A percentile compares a stretch with the other conserved stretches of the same genome.
Evolutionary conservation across 169 alveolate species (phyloP).

Genomic region (Cryptosporidium bovis): DNA sequence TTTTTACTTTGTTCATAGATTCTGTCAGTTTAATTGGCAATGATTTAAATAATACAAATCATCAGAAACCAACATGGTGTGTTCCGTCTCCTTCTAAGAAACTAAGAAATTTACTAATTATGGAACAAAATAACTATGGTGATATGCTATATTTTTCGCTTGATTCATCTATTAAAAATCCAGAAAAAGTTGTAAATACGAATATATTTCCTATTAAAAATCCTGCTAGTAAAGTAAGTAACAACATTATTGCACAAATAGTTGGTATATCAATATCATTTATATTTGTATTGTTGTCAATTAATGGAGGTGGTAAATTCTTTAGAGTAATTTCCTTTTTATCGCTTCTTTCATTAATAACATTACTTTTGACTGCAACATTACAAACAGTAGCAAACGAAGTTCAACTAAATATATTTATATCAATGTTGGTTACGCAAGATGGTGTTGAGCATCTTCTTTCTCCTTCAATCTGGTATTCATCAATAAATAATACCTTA

Average conservation of each 20-base stretch:
- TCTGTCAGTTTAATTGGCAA: not conserved
- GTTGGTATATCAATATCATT: constrained; percentile 28
- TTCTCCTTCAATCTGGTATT: constrained; percentile 71
- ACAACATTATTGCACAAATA: constrained; percentile 24
- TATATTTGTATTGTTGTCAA: constrained; percentile 18
- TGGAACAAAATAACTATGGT: constrained; percentile 33
- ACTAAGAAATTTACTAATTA: constrained; percentile 18
- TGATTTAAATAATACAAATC: not conserved
- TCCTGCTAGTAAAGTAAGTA: constrained; percentile 7
- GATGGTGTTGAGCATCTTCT: constrained; percentile 34
- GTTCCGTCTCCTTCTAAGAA: constrained; percentile 54
- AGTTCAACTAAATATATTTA: constrained; percentile 41
- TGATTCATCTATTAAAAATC: not conserved
- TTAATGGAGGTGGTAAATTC: constrained; percentile 44
- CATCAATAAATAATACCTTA: constrained; percentile 45
- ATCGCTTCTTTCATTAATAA: constrained; percentile 41
- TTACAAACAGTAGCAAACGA: constrained; percentile 63
- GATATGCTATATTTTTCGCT: constrained; percentile 28
- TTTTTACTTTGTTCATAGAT: not conserved
- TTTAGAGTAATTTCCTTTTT: constrained; percentile 28
- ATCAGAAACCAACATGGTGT: constrained; percentile 46
- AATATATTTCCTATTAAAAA: constrained; percentile 26
- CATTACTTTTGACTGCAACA: constrained; percentile 45
- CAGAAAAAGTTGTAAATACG: not conserved
- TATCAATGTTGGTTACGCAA: constrained; percentile 45